These are phyloP conservation scores for Rhododendron henanense DNA, from an alignment of 148 eudicot species.

Conservation along the genomic window DNA sequence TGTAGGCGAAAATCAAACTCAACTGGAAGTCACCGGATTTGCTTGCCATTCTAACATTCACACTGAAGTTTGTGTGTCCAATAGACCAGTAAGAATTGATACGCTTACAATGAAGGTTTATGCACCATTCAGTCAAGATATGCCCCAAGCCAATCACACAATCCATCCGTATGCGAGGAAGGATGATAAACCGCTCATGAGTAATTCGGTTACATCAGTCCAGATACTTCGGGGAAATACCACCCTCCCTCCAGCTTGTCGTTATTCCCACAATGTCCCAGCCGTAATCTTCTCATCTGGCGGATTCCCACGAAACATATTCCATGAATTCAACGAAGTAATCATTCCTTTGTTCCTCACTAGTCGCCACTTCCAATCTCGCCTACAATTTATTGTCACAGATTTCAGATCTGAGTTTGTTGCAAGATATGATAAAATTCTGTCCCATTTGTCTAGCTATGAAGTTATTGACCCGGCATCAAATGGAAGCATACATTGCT, in stretches of 20 bases:
- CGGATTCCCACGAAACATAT: conserved; percentile 19
- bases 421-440: conserved; percentile 22
- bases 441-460: conserved; percentile 32
- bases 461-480: conserved; percentile 28
- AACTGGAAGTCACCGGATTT: too few relatives aligned
- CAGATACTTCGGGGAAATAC: conserved; percentile 33
- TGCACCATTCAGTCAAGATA: too few relatives aligned
- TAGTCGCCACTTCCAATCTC: too few relatives aligned
- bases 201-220: conserved; percentile 33
- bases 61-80: too few relatives aligned
- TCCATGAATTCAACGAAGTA: too few relatives aligned
- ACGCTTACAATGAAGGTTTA: too few relatives aligned
- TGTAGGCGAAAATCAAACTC: conserved; percentile 23
- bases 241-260: conserved; percentile 31
- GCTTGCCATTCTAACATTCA: too few relatives aligned
- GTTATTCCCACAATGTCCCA: conserved; percentile 42
- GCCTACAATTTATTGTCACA: conserved; percentile 26
- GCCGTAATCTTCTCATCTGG: conserved; percentile 54
- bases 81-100: too few relatives aligned
- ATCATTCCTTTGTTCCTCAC: too few relatives aligned
- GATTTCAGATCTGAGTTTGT: conserved; percentile 38
- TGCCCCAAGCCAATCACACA: background rate
- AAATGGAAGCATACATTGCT: conserved; percentile 42
- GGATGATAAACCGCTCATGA: conserved; percentile 26
- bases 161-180: conserved; percentile 48